phyloP scores from a whole-genome alignment of 257 asterid genomes.

The Avicennia marina region DNA sequence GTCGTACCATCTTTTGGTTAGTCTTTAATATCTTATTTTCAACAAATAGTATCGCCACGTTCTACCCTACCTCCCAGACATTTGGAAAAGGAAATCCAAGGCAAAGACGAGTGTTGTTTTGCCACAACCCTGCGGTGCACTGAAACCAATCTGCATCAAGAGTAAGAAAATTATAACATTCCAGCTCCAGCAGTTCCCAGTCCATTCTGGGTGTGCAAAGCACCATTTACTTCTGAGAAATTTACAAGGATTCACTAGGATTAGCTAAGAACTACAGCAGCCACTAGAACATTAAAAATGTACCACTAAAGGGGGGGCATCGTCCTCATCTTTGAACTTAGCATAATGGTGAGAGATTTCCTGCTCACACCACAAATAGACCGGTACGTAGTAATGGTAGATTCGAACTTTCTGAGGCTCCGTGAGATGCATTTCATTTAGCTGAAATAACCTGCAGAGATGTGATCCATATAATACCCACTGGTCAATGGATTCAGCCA shows the following conservation, averaged over 20 bases:
- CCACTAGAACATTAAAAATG: slow-evolving; percentile 1
- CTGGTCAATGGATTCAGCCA: slow-evolving; percentile 83
- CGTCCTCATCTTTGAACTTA: slow-evolving; percentile 60
- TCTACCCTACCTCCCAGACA: slow-evolving; percentile 83
- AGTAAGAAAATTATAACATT: slow-evolving; percentile 10
- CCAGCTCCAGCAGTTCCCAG: slow-evolving; percentile 14
- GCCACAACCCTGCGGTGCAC: slow-evolving; percentile 99
- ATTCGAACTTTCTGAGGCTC: slow-evolving; percentile 81
- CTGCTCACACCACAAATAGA: slow-evolving; percentile 87
- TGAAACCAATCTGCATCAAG: slow-evolving; percentile 86
- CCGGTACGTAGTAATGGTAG: slow-evolving; percentile 92
- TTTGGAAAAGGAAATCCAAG: slow-evolving; percentile 67
- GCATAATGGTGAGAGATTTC: slow-evolving; percentile 67
- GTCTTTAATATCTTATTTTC: slow-evolving; percentile 13
- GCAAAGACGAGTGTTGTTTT: slow-evolving; percentile 97
- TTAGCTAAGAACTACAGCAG: slow-evolving; percentile 13
- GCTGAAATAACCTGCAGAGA: slow-evolving; percentile 77
- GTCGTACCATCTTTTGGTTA: slow-evolving; percentile 30
- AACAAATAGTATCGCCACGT: slow-evolving; percentile 33
- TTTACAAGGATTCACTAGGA: slow-evolving; percentile 5
- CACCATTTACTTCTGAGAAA: not conserved
- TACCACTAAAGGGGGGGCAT: slow-evolving; percentile 92
- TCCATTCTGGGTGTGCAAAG: not conserved
- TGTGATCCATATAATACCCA: slow-evolving; percentile 77
- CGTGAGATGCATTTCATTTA: slow-evolving; percentile 61